A percentile compares a stretch with the other conserved stretches of the same genome.
phyloP scores from a whole-genome alignment of 768 basidiomycete species.

The Phylloporus sp. region DNA sequence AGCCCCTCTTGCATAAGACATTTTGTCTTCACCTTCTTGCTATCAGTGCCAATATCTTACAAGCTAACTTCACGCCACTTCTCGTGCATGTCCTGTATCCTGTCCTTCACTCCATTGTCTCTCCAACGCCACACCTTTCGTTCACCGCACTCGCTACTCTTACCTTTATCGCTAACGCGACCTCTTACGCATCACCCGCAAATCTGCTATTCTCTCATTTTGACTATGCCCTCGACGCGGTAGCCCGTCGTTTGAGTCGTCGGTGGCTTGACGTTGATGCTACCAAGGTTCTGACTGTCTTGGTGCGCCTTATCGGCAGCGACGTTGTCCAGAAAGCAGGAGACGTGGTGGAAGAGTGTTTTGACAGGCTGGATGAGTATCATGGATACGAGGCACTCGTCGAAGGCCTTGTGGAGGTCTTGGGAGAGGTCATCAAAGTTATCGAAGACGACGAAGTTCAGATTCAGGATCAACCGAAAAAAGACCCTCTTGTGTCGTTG shows the following conservation, averaged over 20 bases:
- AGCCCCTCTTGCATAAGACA: slow-evolving; percentile 64
- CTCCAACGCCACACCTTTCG: slow-evolving; percentile 61
- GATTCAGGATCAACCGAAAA: slow-evolving; percentile 18
- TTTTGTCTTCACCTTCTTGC: slow-evolving; percentile 75
- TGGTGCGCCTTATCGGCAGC: slow-evolving; percentile 82
- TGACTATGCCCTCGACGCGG: slow-evolving; percentile 91
- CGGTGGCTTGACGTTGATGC: slow-evolving; percentile 85
- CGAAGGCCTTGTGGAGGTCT: slow-evolving; percentile 82
- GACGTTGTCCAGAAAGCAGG: slow-evolving; percentile 86
- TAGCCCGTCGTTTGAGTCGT: slow-evolving; percentile 77
- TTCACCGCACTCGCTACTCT: slow-evolving; percentile 75
- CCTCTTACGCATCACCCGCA: slow-evolving; percentile 84
- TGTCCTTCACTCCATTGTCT: slow-evolving; percentile 80
- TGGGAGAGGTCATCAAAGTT: slow-evolving; percentile 79
- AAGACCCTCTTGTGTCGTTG: slow-evolving; percentile 15
- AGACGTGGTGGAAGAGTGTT: slow-evolving; percentile 96
- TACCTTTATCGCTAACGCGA: slow-evolving; percentile 61
- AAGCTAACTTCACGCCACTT: slow-evolving; percentile 64
- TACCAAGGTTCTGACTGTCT: slow-evolving; percentile 79
- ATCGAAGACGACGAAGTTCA: slow-evolving; percentile 54
- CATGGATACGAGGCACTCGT: slow-evolving; percentile 89
- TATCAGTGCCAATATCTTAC: slow-evolving; percentile 65
- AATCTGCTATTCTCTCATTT: slow-evolving; percentile 92
- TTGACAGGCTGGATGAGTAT: slow-evolving; percentile 92
- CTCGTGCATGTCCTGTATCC: slow-evolving; percentile 83